A percentile compares a stretch with the other conserved stretches of the same genome.
phyloP scores from a whole-genome alignment of 257 asterid species.

The Petunia secreta region DNA sequence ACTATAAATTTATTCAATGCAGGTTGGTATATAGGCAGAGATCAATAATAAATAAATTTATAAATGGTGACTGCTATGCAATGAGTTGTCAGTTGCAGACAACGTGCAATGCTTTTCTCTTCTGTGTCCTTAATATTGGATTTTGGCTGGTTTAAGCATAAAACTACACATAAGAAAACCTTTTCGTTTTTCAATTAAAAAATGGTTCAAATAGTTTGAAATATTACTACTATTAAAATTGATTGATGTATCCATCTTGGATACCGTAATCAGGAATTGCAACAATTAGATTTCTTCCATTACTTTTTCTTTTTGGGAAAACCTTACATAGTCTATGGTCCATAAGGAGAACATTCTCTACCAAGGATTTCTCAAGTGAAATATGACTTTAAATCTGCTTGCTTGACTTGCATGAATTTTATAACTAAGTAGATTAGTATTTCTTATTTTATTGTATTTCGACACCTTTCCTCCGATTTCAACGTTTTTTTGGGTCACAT shows the following conservation, averaged over 20 bases:
- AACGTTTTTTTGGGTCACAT: not conserved
- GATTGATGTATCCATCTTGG: not conserved
- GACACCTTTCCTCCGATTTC: constrained; percentile 1
- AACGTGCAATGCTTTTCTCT: constrained; percentile 37
- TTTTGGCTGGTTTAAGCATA: not conserved
- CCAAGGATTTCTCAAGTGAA: no score
- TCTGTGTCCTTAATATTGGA: not conserved
- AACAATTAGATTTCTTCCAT: not conserved
- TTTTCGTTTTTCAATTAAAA: not conserved
- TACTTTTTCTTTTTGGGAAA: not conserved
- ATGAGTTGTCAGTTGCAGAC: constrained; percentile 48
- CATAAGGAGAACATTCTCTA: no score
- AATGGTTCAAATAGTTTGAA: not conserved
- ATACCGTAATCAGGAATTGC: not conserved
- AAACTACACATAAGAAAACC: not conserved
- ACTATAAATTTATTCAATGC: constrained; percentile 44
- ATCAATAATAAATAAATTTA: constrained; percentile 51
- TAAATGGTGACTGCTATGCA: constrained; percentile 25
- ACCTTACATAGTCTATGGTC: not conserved
- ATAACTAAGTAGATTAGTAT: not conserved
- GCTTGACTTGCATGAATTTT: not conserved
- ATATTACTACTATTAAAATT: not conserved
- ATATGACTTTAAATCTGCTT: not conserved
- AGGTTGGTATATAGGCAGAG: constrained; percentile 66
- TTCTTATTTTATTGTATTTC: constrained; percentile 4